Conservation (phyloP, 2,329 filamentous ascomycete genomes). For the Colletotrichum godetiae region DNA sequence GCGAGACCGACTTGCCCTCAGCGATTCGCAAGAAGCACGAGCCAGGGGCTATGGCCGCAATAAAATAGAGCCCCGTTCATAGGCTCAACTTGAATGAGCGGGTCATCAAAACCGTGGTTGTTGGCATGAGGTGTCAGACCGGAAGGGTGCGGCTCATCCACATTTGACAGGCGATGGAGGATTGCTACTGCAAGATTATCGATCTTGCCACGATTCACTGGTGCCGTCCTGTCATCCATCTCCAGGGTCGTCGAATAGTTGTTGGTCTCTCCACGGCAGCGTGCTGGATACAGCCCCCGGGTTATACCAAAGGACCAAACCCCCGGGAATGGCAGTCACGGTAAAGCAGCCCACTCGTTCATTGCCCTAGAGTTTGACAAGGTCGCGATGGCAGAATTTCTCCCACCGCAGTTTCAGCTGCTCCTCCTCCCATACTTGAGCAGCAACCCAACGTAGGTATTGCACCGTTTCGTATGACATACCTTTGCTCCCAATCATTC, state of each 20-base stretch:
- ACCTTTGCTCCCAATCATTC: slow-evolving; percentile 10
- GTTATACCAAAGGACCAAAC: slow-evolving; percentile 13
- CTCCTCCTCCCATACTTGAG: slow-evolving; percentile 9
- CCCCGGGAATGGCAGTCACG: slow-evolving; percentile 9
- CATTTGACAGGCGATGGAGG: slow-evolving; percentile 19
- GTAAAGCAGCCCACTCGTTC: slow-evolving; percentile 8
- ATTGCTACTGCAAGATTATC: slow-evolving; percentile 15
- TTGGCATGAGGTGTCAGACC: background rate
- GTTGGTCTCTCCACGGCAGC: slow-evolving; percentile 13
- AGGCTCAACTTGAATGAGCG: background rate
- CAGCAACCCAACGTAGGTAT: background rate
- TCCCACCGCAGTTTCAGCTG: slow-evolving; percentile 1
- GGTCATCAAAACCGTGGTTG: slow-evolving; percentile 1
- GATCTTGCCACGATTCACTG: slow-evolving; percentile 19
- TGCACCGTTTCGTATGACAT: slow-evolving; percentile 19
- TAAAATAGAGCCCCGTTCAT: background rate
- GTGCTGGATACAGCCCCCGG: slow-evolving; percentile 9
- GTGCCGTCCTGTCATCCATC: background rate
- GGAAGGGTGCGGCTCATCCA: slow-evolving; percentile 21
- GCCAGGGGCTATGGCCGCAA: background rate
- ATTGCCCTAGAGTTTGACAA: slow-evolving; percentile 7
- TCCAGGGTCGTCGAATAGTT: slow-evolving; percentile 9
- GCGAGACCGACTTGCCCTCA: slow-evolving; percentile 1
- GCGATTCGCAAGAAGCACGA: background rate
- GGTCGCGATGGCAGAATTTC: slow-evolving; percentile 19